Base-by-base conservation (phyloP, 768 basidiomycete genomes). In the Imleria badia region DNA sequence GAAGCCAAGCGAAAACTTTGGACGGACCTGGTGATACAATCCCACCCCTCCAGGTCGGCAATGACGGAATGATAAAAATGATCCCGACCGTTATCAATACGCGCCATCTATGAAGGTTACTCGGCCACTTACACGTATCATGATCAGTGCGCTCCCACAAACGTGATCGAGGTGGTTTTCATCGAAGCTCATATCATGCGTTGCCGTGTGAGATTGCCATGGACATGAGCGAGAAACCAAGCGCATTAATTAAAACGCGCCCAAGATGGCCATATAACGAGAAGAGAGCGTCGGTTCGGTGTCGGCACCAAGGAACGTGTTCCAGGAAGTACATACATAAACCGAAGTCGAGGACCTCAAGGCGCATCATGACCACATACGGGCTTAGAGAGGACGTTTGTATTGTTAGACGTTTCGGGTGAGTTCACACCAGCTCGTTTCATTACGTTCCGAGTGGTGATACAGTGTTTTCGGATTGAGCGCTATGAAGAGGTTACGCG, bases 181-280 rank as follows among this genome's bases (percentile, higher is more conserved):
- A 36, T 54, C 38, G 51, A 50, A 14, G 40, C 12, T 33, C 20
- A 20, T 33, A n/a, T 35, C 19, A 26, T 50, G 40, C 36, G 51
- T 64, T 64, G 52, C 61, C 44, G 57, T 60, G 54, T 6, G 49
- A 55, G 40, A 19, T 42, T 26, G 48, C 23, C 44, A 52, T 40
- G 17, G 23, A 30, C 19, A 40, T n/a, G 41, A 39, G 23, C 11
- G 26, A 26, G 26, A 6, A 6, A 26, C 38, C 38, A 39, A 15
- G 19, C 38, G 38, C 38, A 38, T 15, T n/a, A 26, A 26, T 26
- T 26, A 26, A 26, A 26, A 39, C n/a, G n/a, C 38, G 26, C 44
- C 19, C 30, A 51, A 40, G 42, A 55, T 41, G 46, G 52, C 35
- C 11, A 48, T 30, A 55, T 46, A 10, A 10, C 33, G n/a, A 9